A percentile compares a stretch with the other conserved stretches of the same genome.
phyloP scores from a whole-genome alignment of 2,329 filamentous ascomycete species.

The Cordyceps cicadae region DNA sequence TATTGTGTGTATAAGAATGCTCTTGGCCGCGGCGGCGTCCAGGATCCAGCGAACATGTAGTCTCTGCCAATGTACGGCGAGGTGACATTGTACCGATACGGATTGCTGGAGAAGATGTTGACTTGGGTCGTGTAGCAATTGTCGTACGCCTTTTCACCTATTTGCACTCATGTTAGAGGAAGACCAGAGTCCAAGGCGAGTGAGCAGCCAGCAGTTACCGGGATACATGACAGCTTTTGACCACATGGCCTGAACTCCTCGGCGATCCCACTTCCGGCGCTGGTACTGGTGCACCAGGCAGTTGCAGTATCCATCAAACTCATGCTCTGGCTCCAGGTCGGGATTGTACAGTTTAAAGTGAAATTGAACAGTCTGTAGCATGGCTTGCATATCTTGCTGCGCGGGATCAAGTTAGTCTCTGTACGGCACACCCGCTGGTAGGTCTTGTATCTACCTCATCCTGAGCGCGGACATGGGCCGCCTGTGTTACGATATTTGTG shows the following conservation, averaged over 20 bases:
- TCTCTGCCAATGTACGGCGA: constrained; percentile 9
- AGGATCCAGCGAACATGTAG: not conserved
- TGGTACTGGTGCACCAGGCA: constrained; percentile 34
- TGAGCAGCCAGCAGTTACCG: constrained; percentile 13
- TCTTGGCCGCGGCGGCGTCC: not conserved
- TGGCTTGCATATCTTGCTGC: constrained; percentile 35
- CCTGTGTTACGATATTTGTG: constrained; percentile 31
- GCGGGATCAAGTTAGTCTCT: not conserved
- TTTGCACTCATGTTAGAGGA: not conserved
- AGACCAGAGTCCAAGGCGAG: not conserved
- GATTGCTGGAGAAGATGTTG: constrained; percentile 10
- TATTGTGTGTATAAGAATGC: constrained; percentile 3
- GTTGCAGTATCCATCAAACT: constrained; percentile 29
- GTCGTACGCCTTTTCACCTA: constrained; percentile 27
- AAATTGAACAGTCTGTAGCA: constrained; percentile 31
- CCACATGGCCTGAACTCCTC: constrained; percentile 32
- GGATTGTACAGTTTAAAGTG: constrained; percentile 33
- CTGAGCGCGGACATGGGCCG: constrained; percentile 26
- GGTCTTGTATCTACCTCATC: constrained; percentile 26
- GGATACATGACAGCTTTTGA: constrained; percentile 39
- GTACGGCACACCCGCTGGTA: too few relatives aligned
- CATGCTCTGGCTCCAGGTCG: constrained; percentile 39
- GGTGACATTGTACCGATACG: constrained; percentile 10
- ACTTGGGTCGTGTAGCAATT: constrained; percentile 1
- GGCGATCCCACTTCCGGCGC: constrained; percentile 26